Evolutionary conservation across 768 basidiomycete species (phyloP).

Genomic region (Hebeloma cylindrosporum): DNA sequence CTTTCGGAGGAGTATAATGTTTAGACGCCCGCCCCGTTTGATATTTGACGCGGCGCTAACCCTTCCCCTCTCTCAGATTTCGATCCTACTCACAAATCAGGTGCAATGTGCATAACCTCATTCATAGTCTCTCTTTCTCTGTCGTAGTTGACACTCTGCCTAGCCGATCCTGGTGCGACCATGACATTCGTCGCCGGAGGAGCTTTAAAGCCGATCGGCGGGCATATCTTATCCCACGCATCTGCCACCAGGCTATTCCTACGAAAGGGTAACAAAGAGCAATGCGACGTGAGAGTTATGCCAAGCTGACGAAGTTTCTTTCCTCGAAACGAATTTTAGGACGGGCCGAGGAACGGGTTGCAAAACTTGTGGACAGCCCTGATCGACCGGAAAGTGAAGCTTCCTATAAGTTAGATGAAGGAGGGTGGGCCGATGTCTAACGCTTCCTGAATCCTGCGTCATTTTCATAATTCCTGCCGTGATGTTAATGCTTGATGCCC

Average conservation of each 20-base stretch:
- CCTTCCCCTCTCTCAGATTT: conserved; percentile 49
- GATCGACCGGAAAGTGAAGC: conserved; percentile 90
- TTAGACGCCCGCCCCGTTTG: conserved; percentile 11
- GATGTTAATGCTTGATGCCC: no score
- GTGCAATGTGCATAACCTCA: conserved; percentile 64
- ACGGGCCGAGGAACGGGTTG: conserved; percentile 87
- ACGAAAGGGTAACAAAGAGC: conserved; percentile 64
- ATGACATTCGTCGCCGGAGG: conserved; percentile 96
- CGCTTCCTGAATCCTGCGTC: background rate
- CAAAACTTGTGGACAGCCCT: conserved; percentile 87
- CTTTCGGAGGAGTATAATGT: conserved; percentile 92
- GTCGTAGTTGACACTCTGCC: background rate
- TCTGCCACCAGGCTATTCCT: conserved; percentile 87
- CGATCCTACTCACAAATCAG: conserved; percentile 89
- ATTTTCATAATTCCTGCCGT: no score
- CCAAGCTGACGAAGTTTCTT: background rate
- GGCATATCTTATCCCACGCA: conserved; percentile 85
- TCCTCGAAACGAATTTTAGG: conserved; percentile 41
- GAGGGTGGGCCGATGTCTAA: conserved; percentile 86
- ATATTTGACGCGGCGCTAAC: conserved; percentile 2
- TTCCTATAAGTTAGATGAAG: conserved; percentile 88
- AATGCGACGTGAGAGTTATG: no score
- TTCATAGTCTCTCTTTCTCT: background rate
- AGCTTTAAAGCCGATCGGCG: conserved; percentile 87
- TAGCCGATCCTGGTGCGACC: conserved; percentile 92